Evolutionary conservation across 108 stramenopile genomes (phyloP).

Genomic region (Nitzschia sp.): DNA sequence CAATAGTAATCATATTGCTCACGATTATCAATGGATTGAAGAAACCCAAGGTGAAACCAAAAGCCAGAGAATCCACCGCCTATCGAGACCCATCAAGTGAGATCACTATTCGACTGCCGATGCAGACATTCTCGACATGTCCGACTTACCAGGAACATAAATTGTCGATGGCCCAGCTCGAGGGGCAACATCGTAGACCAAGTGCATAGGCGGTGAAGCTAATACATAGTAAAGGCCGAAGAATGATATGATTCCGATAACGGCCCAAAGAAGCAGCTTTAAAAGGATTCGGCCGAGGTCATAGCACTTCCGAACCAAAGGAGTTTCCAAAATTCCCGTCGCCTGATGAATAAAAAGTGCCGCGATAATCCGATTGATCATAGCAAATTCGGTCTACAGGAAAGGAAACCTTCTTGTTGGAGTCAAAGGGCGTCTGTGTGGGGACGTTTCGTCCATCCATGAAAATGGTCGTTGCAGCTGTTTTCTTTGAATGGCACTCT

Average conservation of each 20-base stretch:
- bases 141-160: conserved; percentile 23
- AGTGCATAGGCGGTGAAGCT: conserved; percentile 14
- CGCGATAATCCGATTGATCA: not conserved
- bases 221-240: not conserved
- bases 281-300: not conserved
- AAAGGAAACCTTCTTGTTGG: no score
- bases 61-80: conserved; percentile 36
- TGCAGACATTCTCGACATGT: not conserved
- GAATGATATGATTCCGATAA: not conserved
- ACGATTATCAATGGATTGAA: conserved; percentile 19
- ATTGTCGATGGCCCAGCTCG: conserved; percentile 23
- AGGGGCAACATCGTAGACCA: conserved; percentile 16
- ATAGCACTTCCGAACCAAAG: not conserved
- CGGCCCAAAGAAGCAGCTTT: not conserved
- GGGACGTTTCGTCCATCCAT: no score
- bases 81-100: not conserved
- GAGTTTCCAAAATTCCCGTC: not conserved
- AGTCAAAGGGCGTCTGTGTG: no score
- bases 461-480: no score
- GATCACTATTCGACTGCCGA: not conserved
- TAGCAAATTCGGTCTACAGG: not conserved
- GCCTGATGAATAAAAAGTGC: not conserved
- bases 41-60: conserved; percentile 37
- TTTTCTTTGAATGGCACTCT: no score
- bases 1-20: conserved; percentile 33